Percentiles rank a stretch among this genome's conserved stretches.
phyloP scores from a whole-genome alignment of 331 rosid species.

The Acacia pycnantha region DNA sequence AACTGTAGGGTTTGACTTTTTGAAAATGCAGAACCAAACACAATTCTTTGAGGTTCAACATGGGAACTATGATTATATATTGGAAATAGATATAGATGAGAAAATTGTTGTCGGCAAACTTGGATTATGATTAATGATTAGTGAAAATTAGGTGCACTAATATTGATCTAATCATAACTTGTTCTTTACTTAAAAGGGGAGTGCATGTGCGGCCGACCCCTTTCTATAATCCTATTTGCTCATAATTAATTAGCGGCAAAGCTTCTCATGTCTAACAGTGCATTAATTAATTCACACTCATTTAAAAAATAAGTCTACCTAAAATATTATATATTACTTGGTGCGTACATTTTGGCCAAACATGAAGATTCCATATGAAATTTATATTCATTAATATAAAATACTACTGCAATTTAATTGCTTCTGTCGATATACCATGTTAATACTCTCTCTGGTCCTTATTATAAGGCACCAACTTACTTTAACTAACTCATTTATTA shows the following conservation, averaged over 20 bases:
- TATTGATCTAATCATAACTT: conserved; percentile 37
- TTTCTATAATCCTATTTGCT: not conserved
- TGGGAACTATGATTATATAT: conserved; percentile 35
- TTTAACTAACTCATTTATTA: no score
- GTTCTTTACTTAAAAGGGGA: not conserved
- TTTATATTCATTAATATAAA: not conserved
- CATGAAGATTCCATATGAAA: not conserved
- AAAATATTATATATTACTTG: not conserved
- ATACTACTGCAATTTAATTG: not conserved
- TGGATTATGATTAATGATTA: conserved; percentile 8
- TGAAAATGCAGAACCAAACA: not conserved
- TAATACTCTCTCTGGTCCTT: no score
- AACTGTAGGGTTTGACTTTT: conserved; percentile 33
- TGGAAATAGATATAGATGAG: not conserved
- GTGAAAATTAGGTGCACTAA: conserved; percentile 19
- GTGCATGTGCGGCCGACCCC: not conserved
- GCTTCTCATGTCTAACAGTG: not conserved
- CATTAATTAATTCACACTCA: not conserved
- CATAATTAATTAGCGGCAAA: not conserved
- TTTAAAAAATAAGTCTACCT: not conserved
- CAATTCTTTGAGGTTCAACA: conserved; percentile 15
- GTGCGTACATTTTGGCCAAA: not conserved
- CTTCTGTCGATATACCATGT: not conserved
- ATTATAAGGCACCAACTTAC: no score
- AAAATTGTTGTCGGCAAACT: not conserved